Evolutionary conservation across 495 filamentous ascomycete species (phyloP).

Genomic region (Glutinoglossum americanum): DNA sequence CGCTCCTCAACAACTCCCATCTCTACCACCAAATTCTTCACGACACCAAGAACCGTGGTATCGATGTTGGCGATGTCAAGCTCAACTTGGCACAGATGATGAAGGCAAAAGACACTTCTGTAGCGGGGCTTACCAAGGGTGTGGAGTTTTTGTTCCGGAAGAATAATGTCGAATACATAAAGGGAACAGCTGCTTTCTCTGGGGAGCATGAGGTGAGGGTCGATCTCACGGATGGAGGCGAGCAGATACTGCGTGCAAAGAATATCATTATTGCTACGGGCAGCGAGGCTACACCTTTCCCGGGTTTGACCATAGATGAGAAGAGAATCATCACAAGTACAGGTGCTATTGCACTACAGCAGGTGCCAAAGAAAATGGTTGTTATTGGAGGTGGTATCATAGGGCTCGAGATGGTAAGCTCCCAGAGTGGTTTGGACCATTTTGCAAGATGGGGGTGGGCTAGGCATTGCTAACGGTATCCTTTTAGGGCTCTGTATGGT

Average conservation of each 20-base stretch:
- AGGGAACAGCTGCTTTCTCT: conserved; percentile 69
- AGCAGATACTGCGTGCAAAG: conserved; percentile 66
- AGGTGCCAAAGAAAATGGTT: conserved; percentile 92
- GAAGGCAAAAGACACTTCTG: conserved; percentile 91
- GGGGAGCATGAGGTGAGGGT: conserved; percentile 86
- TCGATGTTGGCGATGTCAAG: conserved; percentile 88
- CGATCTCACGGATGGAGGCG: conserved; percentile 71
- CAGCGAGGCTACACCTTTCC: conserved; percentile 85
- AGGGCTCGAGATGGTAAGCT: conserved; percentile 77
- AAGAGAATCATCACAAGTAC: conserved; percentile 93
- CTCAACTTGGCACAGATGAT: conserved; percentile 89
- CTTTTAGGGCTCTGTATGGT: conserved; percentile 76
- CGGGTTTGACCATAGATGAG: conserved; percentile 88
- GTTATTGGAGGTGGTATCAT: conserved; percentile 98
- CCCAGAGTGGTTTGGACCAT: not conserved
- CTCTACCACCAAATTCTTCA: conserved; percentile 95
- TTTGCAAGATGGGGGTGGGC: not conserved
- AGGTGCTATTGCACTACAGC: conserved; percentile 66
- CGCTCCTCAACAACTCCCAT: conserved; percentile 97
- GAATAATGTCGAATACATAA: conserved; percentile 92
- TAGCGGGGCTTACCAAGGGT: conserved; percentile 80
- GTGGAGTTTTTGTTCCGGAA: conserved; percentile 97
- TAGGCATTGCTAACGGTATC: conserved; percentile 6
- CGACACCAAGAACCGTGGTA: conserved; percentile 92
- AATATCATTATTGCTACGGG: conserved; percentile 97